A percentile compares a stretch with the other conserved stretches of the same genome.
phyloP scores from a whole-genome alignment of 306 rosid species.

The Pueraria montana region DNA sequence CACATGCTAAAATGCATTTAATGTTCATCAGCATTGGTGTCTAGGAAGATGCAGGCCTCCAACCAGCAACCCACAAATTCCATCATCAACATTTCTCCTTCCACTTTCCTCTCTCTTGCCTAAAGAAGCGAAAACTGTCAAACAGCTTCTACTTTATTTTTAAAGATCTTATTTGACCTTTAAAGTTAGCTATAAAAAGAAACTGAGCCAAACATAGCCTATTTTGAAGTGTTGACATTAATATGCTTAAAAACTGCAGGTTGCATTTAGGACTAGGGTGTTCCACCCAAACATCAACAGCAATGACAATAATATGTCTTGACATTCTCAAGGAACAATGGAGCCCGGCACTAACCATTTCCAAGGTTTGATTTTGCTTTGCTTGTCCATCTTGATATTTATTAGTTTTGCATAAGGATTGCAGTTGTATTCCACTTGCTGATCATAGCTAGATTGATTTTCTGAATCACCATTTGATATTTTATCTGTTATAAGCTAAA shows the following conservation, averaged over 20 bases:
- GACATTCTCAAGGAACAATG: constrained; percentile 97
- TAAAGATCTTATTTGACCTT: not conserved
- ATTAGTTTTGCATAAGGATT: not conserved
- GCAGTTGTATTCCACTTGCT: constrained; percentile 3
- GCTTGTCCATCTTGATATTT: constrained; percentile 8
- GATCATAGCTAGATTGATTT: constrained; percentile 10
- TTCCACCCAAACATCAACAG: constrained; percentile 95
- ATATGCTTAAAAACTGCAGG: constrained; percentile 62
- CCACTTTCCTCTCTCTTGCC: not conserved
- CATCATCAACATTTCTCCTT: not conserved
- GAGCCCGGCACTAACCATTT: constrained; percentile 95
- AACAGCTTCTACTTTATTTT: not conserved
- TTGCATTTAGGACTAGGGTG: constrained; percentile 94
- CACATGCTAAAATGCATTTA: not conserved
- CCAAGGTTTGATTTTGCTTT: constrained; percentile 69
- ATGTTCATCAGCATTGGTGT: not conserved
- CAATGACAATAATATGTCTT: constrained; percentile 90
- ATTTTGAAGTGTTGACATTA: constrained; percentile 8
- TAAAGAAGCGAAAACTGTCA: not conserved
- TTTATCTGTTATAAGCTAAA: not conserved
- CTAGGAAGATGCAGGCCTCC: not conserved
- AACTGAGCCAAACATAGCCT: not conserved
- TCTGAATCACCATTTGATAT: not conserved
- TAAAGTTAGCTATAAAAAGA: not conserved
- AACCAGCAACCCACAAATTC: not conserved